phyloP scores from a whole-genome alignment of 345 rosid genomes.

The Eucalyptus brandiana region DNA sequence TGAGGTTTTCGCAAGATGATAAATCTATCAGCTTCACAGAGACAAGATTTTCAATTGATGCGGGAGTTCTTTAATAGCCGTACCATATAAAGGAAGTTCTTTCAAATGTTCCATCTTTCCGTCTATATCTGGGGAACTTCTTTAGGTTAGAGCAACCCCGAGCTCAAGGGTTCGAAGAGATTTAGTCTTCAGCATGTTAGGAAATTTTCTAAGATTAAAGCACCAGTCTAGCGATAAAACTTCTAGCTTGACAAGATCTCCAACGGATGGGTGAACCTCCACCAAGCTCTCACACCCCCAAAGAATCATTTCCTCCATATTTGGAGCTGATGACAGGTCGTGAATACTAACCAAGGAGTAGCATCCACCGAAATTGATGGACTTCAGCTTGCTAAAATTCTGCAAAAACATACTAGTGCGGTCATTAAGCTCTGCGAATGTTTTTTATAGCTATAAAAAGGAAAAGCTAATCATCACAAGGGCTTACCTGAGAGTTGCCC shows the following conservation, averaged over 20 bases:
- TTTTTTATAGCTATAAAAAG: too few species aligned
- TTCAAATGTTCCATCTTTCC: background rate
- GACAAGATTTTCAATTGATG: background rate
- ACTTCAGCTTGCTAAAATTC: background rate
- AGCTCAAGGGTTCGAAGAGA: background rate
- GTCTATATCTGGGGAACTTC: background rate
- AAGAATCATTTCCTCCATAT: too few species aligned
- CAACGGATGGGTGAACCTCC: background rate
- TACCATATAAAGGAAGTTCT: too few species aligned
- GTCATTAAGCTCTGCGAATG: background rate
- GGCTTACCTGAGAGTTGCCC: background rate
- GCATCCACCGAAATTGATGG: too few species aligned
- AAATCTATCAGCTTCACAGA: background rate
- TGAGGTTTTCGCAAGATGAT: background rate
- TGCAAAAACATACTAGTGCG: background rate
- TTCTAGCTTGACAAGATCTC: background rate
- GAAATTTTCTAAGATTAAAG: background rate
- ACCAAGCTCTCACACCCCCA: background rate
- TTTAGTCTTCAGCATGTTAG: fast-evolving
- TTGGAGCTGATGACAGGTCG: background rate
- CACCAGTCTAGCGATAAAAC: background rate
- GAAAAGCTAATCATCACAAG: background rate
- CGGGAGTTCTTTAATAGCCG: background rate
- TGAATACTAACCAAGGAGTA: background rate
- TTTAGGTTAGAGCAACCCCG: fast-evolving